phyloP scores from a whole-genome alignment of 768 basidiomycete species.

The Tephrocybe sp. region DNA sequence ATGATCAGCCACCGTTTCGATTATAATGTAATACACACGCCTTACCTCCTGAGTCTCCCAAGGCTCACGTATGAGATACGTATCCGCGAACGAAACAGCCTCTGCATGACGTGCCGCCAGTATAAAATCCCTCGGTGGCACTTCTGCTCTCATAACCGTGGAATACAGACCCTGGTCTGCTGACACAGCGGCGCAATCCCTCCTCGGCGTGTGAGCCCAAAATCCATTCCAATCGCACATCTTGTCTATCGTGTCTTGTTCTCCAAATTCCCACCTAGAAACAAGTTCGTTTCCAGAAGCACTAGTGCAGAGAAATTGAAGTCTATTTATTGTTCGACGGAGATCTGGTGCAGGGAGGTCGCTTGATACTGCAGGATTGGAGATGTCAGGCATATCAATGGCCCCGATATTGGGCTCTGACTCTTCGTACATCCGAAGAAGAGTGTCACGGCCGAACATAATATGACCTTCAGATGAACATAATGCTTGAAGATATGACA shows the following conservation, averaged over 20 bases:
- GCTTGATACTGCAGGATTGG: conserved; percentile 12
- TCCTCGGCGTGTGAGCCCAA: neutral
- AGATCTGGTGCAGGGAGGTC: conserved; percentile 50
- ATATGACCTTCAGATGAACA: conserved; percentile 53
- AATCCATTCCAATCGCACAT: conserved; percentile 14
- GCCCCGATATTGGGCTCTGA: conserved; percentile 23
- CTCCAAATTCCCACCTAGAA: conserved; percentile 11
- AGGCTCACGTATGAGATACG: conserved; percentile 38
- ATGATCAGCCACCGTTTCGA: conserved; percentile 10
- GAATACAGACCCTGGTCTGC: conserved; percentile 4
- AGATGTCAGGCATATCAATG: conserved; percentile 34
- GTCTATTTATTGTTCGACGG: conserved; percentile 56
- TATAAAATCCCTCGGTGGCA: conserved; percentile 2
- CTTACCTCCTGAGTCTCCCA: conserved; percentile 41
- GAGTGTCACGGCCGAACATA: conserved; percentile 36
- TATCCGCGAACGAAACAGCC: conserved; percentile 53
- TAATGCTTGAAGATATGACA: conserved; percentile 67
- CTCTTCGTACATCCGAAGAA: conserved; percentile 45
- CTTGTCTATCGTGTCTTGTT: conserved; percentile 4
- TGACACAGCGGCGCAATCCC: conserved; percentile 7
- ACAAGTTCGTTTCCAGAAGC: conserved; percentile 7
- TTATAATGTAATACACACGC: conserved; percentile 4
- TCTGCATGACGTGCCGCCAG: conserved; percentile 33
- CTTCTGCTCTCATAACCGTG: conserved; percentile 10
- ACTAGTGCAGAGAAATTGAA: conserved; percentile 54